phyloP scores from a whole-genome alignment of 2,329 filamentous ascomycete species.

The Colletotrichum sp. region DNA sequence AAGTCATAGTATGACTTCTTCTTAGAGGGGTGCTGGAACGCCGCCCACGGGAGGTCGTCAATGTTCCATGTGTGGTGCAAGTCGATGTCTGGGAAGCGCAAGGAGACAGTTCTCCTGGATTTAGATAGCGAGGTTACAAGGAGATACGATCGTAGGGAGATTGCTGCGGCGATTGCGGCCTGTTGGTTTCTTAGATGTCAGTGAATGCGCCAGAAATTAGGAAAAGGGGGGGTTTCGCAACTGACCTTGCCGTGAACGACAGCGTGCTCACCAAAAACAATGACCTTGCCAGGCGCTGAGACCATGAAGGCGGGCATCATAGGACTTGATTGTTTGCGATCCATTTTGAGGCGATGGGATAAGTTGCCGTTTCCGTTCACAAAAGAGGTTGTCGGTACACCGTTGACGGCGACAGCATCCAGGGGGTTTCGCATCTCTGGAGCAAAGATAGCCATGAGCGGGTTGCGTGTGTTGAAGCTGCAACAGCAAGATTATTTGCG shows the following conservation, averaged over 20 bases:
- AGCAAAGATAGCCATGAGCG: constrained; percentile 28
- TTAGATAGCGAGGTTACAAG: constrained; percentile 95
- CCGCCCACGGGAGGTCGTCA: constrained; percentile 84
- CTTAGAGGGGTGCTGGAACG: constrained; percentile 80
- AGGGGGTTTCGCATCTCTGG: constrained; percentile 35
- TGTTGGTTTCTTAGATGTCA: constrained; percentile 35
- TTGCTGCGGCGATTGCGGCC: constrained; percentile 92
- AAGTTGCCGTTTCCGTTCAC: constrained; percentile 39
- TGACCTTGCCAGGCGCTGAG: constrained; percentile 96
- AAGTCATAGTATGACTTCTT: constrained; percentile 96
- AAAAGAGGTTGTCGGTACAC: constrained; percentile 27
- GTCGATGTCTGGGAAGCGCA: constrained; percentile 91
- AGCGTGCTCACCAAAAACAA: constrained; percentile 96
- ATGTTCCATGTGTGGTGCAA: constrained; percentile 94
- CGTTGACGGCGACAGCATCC: constrained; percentile 28
- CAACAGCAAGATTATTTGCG: constrained; percentile 24
- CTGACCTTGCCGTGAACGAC: constrained; percentile 94
- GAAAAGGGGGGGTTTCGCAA: not conserved
- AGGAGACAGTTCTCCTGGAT: constrained; percentile 83
- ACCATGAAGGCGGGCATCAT: constrained; percentile 96
- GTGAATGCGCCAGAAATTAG: not conserved
- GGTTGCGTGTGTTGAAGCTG: constrained; percentile 17
- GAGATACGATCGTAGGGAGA: constrained; percentile 94
- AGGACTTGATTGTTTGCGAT: constrained; percentile 65
- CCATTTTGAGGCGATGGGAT: constrained; percentile 42